Evolutionary conservation across 352 stramenopile genomes (phyloP), one percentile per base, ranked within the genome.

Genomic region (Phytophthora niederhauseri): DNA sequence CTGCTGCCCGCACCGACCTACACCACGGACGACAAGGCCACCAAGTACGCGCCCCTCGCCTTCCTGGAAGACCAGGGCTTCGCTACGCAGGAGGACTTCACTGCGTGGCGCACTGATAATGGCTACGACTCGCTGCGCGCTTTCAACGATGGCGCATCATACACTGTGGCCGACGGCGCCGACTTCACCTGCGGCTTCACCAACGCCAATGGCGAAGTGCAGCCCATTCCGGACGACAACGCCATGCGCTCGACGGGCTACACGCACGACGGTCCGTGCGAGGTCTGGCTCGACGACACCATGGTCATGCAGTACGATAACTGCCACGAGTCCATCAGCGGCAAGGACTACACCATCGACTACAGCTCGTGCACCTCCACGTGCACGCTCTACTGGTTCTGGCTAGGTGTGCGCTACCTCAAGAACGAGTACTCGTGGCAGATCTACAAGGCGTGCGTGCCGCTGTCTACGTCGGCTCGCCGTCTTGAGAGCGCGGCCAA

Each of bases 371-470:
- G 76, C 64, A 76, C 57, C 19, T 62, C 51, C 31, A 75, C 71
- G 14, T 81, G 76, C 55, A 79, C 68, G 38, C 64, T 84, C 22
- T 68, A 68, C 46, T 84, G 76, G 76, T 84, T 70, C 73, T 84
- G 73, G 70, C 51, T 84, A 43, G 73, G 73, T 7, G 63, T 81
- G 17, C 76, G 76, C 26, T 83, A 77, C 64, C 66, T 81, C 19
- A 74, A 85, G 28, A 79, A 80, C 51, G 63, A 60, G 55, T 84
- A 82, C 66, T 88, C 77, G 64, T 88, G 80, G 80, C 77, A 88
- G 66, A 60, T 88, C 17, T 88, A 88, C 70, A 86, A 88, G 76
- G 73, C 76, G 2, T 86, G 80, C 30, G 70, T 78, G 41, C 71
- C 59, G 19, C 49, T 78, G 2, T 75, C 66, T 3, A 43, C 61